Evolutionary conservation across 2,329 filamentous ascomycete species (phyloP).

Genomic region (Diaporthe amygdali): DNA sequence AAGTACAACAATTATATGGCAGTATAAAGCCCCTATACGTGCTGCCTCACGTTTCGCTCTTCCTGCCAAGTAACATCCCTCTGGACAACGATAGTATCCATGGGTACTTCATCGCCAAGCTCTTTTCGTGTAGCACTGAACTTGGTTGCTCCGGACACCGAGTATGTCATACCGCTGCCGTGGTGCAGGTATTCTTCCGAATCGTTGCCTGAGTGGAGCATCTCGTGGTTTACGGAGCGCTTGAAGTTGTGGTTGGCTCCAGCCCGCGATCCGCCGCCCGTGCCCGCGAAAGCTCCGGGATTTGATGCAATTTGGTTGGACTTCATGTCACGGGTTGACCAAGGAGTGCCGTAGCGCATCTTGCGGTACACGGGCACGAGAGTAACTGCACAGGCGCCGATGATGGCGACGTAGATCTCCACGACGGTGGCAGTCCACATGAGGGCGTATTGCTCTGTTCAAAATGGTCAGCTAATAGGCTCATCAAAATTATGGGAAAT

Average conservation of each 20-base stretch:
- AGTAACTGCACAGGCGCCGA: conserved; percentile 26
- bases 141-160: neutral
- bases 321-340: neutral
- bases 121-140: neutral
- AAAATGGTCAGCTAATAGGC: too few species aligned
- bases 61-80: neutral
- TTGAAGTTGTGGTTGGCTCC: neutral
- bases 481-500: neutral
- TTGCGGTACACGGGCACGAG: conserved; percentile 28
- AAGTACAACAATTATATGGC: neutral
- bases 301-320: neutral
- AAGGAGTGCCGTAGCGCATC: conserved; percentile 22
- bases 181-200: neutral
- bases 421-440: conserved; percentile 18
- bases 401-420: conserved; percentile 29
- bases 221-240: neutral
- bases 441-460: neutral
- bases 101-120: neutral
- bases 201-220: neutral
- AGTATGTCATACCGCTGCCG: neutral
- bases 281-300: neutral
- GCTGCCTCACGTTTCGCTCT: neutral
- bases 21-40: neutral
- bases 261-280: neutral
- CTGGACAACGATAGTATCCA: neutral